A percentile compares a stretch with the other conserved stretches of the same genome.
Conservation (phyloP, 371 early-diverging fungal genomes). For the Mucor ambiguus region DNA sequence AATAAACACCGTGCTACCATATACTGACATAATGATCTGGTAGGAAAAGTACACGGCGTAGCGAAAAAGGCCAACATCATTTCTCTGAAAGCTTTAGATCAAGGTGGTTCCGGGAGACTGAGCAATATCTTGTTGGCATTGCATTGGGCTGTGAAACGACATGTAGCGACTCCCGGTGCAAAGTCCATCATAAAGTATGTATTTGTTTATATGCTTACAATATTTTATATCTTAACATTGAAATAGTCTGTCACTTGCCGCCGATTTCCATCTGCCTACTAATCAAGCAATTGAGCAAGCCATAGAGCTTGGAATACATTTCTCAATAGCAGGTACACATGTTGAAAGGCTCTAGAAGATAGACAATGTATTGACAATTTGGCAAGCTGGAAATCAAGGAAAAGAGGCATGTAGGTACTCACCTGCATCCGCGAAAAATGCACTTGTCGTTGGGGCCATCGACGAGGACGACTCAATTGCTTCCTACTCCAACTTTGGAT, state of each 20-base stretch:
- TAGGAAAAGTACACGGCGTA: conserved; percentile 49
- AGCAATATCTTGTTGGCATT: conserved; percentile 10
- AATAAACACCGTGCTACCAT: neutral
- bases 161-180: conserved; percentile 1
- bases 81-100: conserved; percentile 26
- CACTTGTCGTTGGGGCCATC: conserved; percentile 87
- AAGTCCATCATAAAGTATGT: conserved; percentile 15
- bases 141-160: conserved; percentile 6
- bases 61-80: conserved; percentile 57
- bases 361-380: neutral
- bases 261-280: conserved; percentile 50
- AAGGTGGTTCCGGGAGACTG: conserved; percentile 9
- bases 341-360: neutral
- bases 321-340: conserved; percentile 47
- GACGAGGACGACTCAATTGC: conserved; percentile 69
- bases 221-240: neutral
- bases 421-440: conserved; percentile 77
- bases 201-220: conserved; percentile 23
- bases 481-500: conserved; percentile 72
- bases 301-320: conserved; percentile 52
- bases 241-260: conserved; percentile 50
- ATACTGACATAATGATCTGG: neutral
- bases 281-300: conserved; percentile 55
- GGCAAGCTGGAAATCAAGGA: conserved; percentile 53
- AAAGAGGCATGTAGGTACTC: conserved; percentile 82